Base-by-base conservation (phyloP, 2,329 filamentous ascomycete species). In the Acephala macrosclerotiorum region DNA sequence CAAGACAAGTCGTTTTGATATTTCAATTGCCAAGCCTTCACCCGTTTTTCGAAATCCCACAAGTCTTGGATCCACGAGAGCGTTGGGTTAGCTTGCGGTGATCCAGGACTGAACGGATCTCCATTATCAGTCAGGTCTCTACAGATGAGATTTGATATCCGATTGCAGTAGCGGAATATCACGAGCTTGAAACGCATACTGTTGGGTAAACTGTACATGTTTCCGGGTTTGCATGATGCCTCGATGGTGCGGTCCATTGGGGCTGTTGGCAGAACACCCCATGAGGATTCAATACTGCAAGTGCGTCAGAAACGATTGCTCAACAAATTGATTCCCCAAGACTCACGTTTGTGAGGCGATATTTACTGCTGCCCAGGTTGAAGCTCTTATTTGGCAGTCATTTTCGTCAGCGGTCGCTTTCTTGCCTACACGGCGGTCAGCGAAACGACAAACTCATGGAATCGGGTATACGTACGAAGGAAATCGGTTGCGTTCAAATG, bases 401-500 rank as follows among this genome's bases (percentile, higher is more conserved):
- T 57, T 26, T 22, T 64, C 45, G 18, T 49, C 38, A 11, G 25
- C 20, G 18, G 26, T 56, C n/a, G 58, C 58, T 33, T 51, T 55
- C 12, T 22, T 58, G 6, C 47, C 63, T 65, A 26, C 16, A 26
- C 11, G 26, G 12, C 9, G 12, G 14, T 65, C 25, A 60, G 42
- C 6, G 4, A 47, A 2, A 14, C n/a, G 18, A 33, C 18, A 42
- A 26, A 22, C 2, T 22, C 26, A 16, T 20, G 1, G 16, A 33
- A 11, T 25, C 20, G 33, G 1, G 40, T 8, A 40, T 16, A 63
- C 64, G 20, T 5, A 59, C 65, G 35, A 35, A 53, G 25, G 35
- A 74, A 74, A 18, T 75, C 70, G 20, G 67, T 61, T 0, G 66
- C 66, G 51, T 70, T 58, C 2, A 65, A 40, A 1, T 69, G 69